A percentile compares a stretch with the other conserved stretches of the same genome.
Conservation (phyloP, 352 stramenopile genomes). For the Phytophthora syringae region DNA sequence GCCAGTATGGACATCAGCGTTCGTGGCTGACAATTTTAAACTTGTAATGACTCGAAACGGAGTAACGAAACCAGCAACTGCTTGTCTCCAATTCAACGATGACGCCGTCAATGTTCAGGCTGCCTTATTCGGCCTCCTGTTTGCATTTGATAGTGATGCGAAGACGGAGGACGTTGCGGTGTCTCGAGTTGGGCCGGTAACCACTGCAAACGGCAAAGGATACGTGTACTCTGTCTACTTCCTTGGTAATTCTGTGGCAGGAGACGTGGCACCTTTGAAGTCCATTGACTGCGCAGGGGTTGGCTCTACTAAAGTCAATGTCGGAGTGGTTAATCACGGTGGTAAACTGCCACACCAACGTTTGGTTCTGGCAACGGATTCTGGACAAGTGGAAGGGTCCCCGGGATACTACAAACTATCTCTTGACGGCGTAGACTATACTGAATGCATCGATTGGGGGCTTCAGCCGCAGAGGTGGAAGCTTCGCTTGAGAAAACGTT, state of each 20-base stretch:
- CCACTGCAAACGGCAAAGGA: slow-evolving; percentile 39
- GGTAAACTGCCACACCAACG: slow-evolving; percentile 82
- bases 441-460: slow-evolving; percentile 70
- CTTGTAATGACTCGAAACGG: slow-evolving; percentile 54
- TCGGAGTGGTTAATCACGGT: slow-evolving; percentile 76
- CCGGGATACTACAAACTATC: slow-evolving; percentile 65
- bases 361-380: slow-evolving; percentile 84
- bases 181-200: slow-evolving; percentile 49
- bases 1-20: slow-evolving; percentile 33
- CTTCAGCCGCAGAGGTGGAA: slow-evolving; percentile 54
- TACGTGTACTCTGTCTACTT: slow-evolving; percentile 96
- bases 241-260: slow-evolving; percentile 74
- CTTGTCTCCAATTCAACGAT: slow-evolving; percentile 54
- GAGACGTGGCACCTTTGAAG: slow-evolving; percentile 75
- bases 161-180: slow-evolving; percentile 57
- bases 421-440: slow-evolving; percentile 23
- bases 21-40: slow-evolving; percentile 33
- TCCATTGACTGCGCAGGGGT: slow-evolving; percentile 37
- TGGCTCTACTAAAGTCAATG: slow-evolving; percentile 24
- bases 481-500: slow-evolving; percentile 5
- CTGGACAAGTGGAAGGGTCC: slow-evolving; percentile 63
- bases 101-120: slow-evolving; percentile 17
- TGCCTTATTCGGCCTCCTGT: slow-evolving; percentile 14
- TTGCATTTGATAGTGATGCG: slow-evolving; percentile 33
- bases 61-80: slow-evolving; percentile 27